Evolutionary conservation across 179 eudicot species (phyloP).

Genomic region (Monotropa hypopitys): DNA sequence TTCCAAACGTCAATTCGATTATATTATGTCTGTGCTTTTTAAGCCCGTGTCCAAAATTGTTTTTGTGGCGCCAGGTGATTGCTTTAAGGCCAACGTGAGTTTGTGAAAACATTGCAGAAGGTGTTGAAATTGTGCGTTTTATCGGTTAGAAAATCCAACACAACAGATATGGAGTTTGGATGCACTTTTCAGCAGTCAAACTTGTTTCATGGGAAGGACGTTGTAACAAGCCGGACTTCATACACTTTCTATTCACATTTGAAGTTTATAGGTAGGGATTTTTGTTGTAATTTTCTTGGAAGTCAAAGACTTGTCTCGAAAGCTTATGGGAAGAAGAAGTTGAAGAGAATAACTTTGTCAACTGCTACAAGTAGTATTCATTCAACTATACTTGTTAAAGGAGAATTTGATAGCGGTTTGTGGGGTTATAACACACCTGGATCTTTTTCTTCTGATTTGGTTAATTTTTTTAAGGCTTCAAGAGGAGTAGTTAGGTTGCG

Average conservation of each 20-base stretch:
- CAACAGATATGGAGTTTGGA: slow-evolving; percentile 42
- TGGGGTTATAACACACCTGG: slow-evolving; percentile 17
- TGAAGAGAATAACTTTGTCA: slow-evolving; percentile 17
- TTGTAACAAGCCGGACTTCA: slow-evolving; percentile 19
- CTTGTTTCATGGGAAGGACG: slow-evolving; percentile 28
- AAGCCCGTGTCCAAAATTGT: neutral
- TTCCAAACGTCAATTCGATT: neutral
- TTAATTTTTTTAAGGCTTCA: slow-evolving; percentile 13
- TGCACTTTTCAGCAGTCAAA: slow-evolving; percentile 45
- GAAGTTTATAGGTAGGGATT: slow-evolving; percentile 20
- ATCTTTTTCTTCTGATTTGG: slow-evolving; percentile 13
- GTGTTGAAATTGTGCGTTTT: slow-evolving; percentile 10
- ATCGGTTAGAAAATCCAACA: neutral
- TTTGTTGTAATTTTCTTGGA: slow-evolving; percentile 24
- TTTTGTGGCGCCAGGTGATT: slow-evolving; percentile 13
- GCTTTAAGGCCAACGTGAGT: slow-evolving; percentile 8
- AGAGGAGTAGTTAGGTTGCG: slow-evolving; percentile 19
- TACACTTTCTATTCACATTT: slow-evolving; percentile 20
- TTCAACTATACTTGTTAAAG: slow-evolving; percentile 14
- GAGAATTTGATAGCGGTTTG: slow-evolving; percentile 18
- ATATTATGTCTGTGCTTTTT: too few species aligned
- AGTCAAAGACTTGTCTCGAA: slow-evolving; percentile 18
- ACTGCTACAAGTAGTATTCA: slow-evolving; percentile 14
- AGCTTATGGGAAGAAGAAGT: slow-evolving; percentile 27
- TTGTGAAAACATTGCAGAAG: neutral